Base-by-base conservation (phyloP, 2,329 filamentous ascomycete genomes). In the Penicillium griseofulvum region DNA sequence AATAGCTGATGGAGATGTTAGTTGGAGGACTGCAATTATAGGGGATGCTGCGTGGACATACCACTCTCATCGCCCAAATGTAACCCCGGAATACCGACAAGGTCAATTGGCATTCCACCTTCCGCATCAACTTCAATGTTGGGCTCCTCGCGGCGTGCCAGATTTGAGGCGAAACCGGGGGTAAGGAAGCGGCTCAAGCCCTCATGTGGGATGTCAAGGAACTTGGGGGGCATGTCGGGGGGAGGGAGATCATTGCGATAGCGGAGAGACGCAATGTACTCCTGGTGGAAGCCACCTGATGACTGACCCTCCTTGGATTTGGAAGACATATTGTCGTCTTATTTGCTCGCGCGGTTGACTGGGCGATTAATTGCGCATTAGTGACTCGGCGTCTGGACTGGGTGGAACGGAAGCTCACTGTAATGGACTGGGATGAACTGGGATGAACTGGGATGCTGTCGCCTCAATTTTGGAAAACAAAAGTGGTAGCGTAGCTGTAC, bases 121-220 rank as follows among this genome's bases (percentile, higher is more conserved):
- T 99, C 94, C 9, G 92, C 94, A 83, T 99, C 94, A 29, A 91
- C 91, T 76, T 99, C 94, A 58, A 99, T 94, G 70, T 97, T 97
- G 46, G 96, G 81, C 49, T 93, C 90, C 78, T 97, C 94, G 69
- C 96, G 91, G 68, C 93, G 83, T 17, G 90, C 91, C 64, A 99
- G 80, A 60, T 91, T 87, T 43, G 92, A 94, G 29, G 92, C 91
- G 78, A 96, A 99, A 22, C 87, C 87, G 1, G 94, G 90, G 4
- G 87, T 90, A 31, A 94, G 95, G 76, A 97, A 97, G 71, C 95
- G 89, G 38, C 89, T 83, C 16, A 97, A 83, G 39, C 94, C 94
- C 54, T 90, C 94, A 68, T 96, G 96, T 11, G 94, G 93, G 58
- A 99, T 96, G 63, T 97, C 91, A 66, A 99, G 88, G 60, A 99